These are phyloP conservation scores for Macrolepiota dolichaula DNA, from an alignment of 768 basidiomycete genomes.

Conservation along the genomic window DNA sequence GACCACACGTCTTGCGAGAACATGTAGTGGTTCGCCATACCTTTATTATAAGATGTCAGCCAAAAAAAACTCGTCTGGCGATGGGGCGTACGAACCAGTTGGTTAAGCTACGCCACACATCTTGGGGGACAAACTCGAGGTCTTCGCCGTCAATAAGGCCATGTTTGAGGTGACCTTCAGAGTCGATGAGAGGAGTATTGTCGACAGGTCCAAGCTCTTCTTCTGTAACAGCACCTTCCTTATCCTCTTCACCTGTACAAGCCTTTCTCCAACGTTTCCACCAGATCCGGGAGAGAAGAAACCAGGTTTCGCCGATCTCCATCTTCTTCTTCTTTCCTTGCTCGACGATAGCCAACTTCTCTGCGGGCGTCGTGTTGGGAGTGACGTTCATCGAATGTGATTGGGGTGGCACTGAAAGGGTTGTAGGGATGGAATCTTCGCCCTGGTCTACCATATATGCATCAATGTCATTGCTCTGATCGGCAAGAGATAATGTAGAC, in stretches of 20 bases:
- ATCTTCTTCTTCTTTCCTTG: conserved; percentile 44
- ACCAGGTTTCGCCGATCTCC: conserved; percentile 74
- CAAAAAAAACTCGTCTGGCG: conserved; percentile 5
- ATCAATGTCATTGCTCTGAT: conserved; percentile 59
- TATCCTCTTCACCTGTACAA: conserved; percentile 65
- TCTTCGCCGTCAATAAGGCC: conserved; percentile 59
- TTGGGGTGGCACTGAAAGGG: conserved; percentile 20
- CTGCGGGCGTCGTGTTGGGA: conserved; percentile 29
- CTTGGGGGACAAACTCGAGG: conserved; percentile 71
- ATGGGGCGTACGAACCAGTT: conserved; percentile 54
- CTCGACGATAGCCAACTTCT: conserved; percentile 52
- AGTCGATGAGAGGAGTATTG: conserved; percentile 63
- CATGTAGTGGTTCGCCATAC: conserved; percentile 62
- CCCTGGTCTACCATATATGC: conserved; percentile 62
- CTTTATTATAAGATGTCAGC: conserved; percentile 32
- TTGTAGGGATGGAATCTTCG: conserved; percentile 31
- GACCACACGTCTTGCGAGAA: conserved; percentile 68
- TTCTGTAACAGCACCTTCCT: conserved; percentile 60
- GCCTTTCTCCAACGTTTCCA: conserved; percentile 74
- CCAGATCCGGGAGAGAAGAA: conserved; percentile 69
- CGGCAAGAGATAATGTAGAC: conserved; percentile 38
- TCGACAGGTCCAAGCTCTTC: conserved; percentile 71
- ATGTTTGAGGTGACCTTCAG: conserved; percentile 42
- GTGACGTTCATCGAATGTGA: conserved; percentile 16
- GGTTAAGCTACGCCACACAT: conserved; percentile 66